Evolutionary conservation across 768 basidiomycete genomes (phyloP).

Genomic region (Gymnopilus dilepis): DNA sequence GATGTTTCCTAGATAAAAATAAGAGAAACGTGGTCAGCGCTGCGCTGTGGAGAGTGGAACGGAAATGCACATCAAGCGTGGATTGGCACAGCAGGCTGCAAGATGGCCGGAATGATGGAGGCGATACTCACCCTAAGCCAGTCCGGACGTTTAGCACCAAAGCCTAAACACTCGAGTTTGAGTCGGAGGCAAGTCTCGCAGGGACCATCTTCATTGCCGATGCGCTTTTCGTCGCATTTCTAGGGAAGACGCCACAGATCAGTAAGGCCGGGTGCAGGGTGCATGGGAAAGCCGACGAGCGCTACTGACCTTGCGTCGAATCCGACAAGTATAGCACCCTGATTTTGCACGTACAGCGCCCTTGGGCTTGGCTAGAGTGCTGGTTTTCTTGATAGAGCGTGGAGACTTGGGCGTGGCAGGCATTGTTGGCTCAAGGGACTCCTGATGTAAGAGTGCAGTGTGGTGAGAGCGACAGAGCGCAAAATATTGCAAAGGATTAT

Average conservation of each 20-base stretch:
- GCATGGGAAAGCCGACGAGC: constrained; percentile 12
- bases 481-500: constrained; percentile 8
- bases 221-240: constrained; percentile 84
- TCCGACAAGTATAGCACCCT: constrained; percentile 88
- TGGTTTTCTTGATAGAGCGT: constrained; percentile 40
- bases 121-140: constrained; percentile 73
- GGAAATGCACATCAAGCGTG: not conserved
- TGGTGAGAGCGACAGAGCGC: constrained; percentile 16
- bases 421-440: constrained; percentile 29
- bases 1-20: constrained; percentile 59
- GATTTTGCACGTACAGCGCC: constrained; percentile 86
- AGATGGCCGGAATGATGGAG: constrained; percentile 3
- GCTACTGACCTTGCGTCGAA: constrained; percentile 78
- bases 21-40: constrained; percentile 9
- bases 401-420: constrained; percentile 50
- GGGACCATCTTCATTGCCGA: constrained; percentile 54
- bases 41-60: not conserved
- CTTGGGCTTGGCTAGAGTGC: constrained; percentile 72
- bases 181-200: constrained; percentile 83
- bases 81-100: not conserved
- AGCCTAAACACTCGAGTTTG: constrained; percentile 83
- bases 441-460: not conserved
- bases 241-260: constrained; percentile 34
- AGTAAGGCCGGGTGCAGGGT: constrained; percentile 7
- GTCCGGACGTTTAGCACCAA: constrained; percentile 84